Evolutionary conservation across 2,329 filamentous ascomycete species (phyloP), one percentile per base, ranked within the genome.

Genomic region (Hypoxylon sp.): DNA sequence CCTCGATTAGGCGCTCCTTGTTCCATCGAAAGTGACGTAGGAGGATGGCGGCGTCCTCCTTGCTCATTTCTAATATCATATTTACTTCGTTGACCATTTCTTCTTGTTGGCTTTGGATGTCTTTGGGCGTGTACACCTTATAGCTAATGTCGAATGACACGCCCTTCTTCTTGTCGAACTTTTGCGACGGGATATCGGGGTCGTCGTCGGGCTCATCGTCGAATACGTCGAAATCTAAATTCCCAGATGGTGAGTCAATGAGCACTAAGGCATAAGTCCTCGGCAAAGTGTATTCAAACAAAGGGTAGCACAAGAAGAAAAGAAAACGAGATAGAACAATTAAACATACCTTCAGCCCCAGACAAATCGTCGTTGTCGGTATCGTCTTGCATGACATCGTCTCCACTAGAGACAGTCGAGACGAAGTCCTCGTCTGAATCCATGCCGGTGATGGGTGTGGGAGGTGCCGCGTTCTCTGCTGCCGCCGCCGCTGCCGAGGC

Each of bases 401-500:
- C 90, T 46, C 91, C 91, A 77, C 92, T 97, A 46, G 93, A 95
- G 75, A 91, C 86, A 77, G 90, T 90, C 75, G 92, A 97, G 88
- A 96, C 92, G 81, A 95, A 95, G 68, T 98, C 95, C 77, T 98
- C 94, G 76, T 98, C 95, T 7, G 95, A 98, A 83, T 97, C 94
- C 95, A 98, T 98, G 71, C 85, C 88, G 54, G 88, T 90, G 66
- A 86, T 80, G 30, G 88, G 86, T 4, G 88, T 88, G 14, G 87
- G 87, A 22, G 89, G 89, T 44, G 88, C 86, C 48, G 83, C 82
- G 64, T 79, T 74, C 35, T 73, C 70, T 72, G 72, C 70, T 70
- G 75, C 70, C 66, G 72, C 70, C 71, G 74, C 70, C 65, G 72
- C 70, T 71, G 71, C 84, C 82, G 86, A 87, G 84, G 85, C 84